phyloP scores from a whole-genome alignment of 2,329 filamentous ascomycete genomes.

The Ceratocystis eucalypticola region DNA sequence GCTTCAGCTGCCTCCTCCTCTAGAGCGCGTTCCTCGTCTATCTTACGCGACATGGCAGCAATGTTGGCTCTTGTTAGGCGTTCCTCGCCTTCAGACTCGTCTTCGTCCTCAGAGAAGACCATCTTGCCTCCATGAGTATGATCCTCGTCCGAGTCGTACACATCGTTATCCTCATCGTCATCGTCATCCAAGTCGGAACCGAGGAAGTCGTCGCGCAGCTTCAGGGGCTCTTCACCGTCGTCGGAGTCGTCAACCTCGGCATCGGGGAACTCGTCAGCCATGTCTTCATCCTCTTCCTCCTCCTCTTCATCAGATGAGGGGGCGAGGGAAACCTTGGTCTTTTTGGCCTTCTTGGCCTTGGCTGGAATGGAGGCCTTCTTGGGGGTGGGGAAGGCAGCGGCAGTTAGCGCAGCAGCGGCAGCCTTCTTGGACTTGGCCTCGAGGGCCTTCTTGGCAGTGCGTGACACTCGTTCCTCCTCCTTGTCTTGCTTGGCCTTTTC shows the following conservation, averaged over 20 bases:
- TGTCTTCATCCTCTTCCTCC: slow-evolving; percentile 25
- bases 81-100: slow-evolving; percentile 77
- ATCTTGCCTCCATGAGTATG: slow-evolving; percentile 39
- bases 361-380: slow-evolving; percentile 25
- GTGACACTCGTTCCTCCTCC: slow-evolving; percentile 24
- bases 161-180: slow-evolving; percentile 42
- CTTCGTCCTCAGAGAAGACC: slow-evolving; percentile 93
- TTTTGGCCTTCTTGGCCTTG: slow-evolving; percentile 27
- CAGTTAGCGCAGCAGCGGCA: slow-evolving; percentile 25
- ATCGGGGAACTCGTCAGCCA: slow-evolving; percentile 33
- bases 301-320: slow-evolving; percentile 28
- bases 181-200: slow-evolving; percentile 14
- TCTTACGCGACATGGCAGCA: slow-evolving; percentile 70
- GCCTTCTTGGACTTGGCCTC: slow-evolving; percentile 24
- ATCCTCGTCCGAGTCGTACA: slow-evolving; percentile 60
- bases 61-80: slow-evolving; percentile 92
- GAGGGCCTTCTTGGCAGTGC: slow-evolving; percentile 27
- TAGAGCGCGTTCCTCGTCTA: slow-evolving; percentile 63
- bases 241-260: slow-evolving; percentile 33
- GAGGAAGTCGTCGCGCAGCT: slow-evolving; percentile 46
- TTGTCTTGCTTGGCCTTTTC: slow-evolving; percentile 22
- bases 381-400: slow-evolving; percentile 23
- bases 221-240: slow-evolving; percentile 30
- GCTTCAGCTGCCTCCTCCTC: slow-evolving; percentile 73
- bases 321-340: slow-evolving; percentile 22